Evolutionary conservation across 2,329 filamentous ascomycete genomes (phyloP), one percentile per base, ranked within the genome.

Genomic region (Akanthomyces uredinophilus): DNA sequence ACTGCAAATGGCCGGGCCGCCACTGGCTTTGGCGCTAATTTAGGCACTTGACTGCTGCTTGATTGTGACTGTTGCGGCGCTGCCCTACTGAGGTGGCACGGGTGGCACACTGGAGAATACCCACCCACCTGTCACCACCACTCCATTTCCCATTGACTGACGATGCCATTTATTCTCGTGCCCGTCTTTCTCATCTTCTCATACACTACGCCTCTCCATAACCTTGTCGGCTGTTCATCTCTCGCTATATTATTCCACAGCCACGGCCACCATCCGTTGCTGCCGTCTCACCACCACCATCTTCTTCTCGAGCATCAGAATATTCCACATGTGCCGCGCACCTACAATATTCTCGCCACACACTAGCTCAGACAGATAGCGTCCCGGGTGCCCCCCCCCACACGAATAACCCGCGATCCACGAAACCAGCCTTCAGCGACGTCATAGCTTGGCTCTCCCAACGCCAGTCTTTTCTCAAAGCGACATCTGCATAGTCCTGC

Each of bases 291-390:
- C n/a, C n/a, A 11, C 24, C 27, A 22, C n/a, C n/a, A n/a, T n/a
- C n/a, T n/a, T 52, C 35, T 32, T 27, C 41, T 24, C 29, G 8
- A 41, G 14, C 22, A 24, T 24, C 50, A 22, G 10, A 20, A 49
- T 47, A 39, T 47, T 54, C 50, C 59, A 61, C 50, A 61, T 61
- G 50, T 55, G 59, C 59, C 41, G 59, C 20, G 50, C 59, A 61
- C 51, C 50, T n/a, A 61, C 59, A 29, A 61, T 55, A 61, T 49
- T 41, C 22, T 54, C 50, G 41, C 50, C 58, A 44, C 32, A 35
- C 50, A 29, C 20, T 41, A 54, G 8, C 29, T 47, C 58, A 13
- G 20, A 54, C 43, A 47, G 50, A 61, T 61, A 61, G 59, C 47
- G 22, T 41, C 22, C 18, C 18, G 11, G n/a, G n/a, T 54, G 41